These are phyloP conservation scores for Aechmea fasciata DNA, from an alignment of 176 grass and related monocot species.

Conservation along the genomic window DNA sequence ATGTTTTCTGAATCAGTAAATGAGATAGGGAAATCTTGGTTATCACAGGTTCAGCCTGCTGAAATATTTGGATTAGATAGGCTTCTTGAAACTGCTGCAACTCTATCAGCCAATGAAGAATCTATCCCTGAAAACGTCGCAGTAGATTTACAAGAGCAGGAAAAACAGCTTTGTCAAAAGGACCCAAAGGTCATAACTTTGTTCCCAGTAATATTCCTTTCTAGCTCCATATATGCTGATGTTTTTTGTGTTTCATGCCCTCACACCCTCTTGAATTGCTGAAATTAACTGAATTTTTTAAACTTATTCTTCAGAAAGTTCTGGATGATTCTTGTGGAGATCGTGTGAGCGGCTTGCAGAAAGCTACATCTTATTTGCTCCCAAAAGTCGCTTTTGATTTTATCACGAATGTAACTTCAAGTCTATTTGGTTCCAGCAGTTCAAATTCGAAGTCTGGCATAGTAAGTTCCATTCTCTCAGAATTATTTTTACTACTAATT, in stretches of 20 bases:
- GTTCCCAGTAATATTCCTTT: background rate
- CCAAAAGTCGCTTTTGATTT: constrained; percentile 52
- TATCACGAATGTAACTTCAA: constrained; percentile 50
- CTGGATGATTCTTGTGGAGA: constrained; percentile 46
- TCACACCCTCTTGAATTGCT: background rate
- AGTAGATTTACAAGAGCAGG: constrained; percentile 32
- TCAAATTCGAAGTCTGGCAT: constrained; percentile 28
- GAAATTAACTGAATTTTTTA: constrained; percentile 12
- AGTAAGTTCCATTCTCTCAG: constrained; percentile 33
- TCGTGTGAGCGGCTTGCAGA: constrained; percentile 42
- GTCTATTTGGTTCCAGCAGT: constrained; percentile 41
- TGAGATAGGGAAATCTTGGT: constrained; percentile 3
- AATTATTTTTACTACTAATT: background rate
- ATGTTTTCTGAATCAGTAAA: background rate
- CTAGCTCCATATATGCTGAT: background rate
- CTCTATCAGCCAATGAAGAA: constrained; percentile 33
- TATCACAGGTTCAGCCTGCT: constrained; percentile 56
- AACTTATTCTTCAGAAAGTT: constrained; percentile 30
- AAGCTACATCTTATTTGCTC: constrained; percentile 42
- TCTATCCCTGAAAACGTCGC: constrained; percentile 18
- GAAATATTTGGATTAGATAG: constrained; percentile 85
- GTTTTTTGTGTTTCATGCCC: background rate
- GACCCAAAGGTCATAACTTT: constrained; percentile 32
- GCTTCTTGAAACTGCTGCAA: constrained; percentile 37
- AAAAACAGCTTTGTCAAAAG: constrained; percentile 32